phyloP scores from a whole-genome alignment of 2,329 filamentous ascomycete genomes.

The Diaporthe eres region DNA sequence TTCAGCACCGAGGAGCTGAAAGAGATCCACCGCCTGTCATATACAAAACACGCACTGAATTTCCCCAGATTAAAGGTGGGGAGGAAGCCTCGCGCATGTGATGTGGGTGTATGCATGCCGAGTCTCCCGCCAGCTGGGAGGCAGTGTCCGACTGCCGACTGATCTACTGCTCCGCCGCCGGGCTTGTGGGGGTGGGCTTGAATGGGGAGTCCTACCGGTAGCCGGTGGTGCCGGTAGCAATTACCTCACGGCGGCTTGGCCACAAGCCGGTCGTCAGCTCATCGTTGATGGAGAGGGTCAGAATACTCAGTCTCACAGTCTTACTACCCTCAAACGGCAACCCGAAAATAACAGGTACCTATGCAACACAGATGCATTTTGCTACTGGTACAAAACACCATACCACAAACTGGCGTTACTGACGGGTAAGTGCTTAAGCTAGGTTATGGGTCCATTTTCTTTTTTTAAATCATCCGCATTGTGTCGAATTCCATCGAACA shows the following conservation, averaged over 20 bases:
- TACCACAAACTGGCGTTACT: background rate
- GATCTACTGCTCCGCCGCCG: background rate
- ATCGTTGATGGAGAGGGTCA: background rate
- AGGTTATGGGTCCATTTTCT: background rate
- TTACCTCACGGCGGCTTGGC: background rate
- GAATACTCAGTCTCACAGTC: background rate
- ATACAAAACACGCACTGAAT: background rate
- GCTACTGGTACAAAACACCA: background rate
- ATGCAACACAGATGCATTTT: background rate
- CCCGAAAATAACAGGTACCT: background rate
- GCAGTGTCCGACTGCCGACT: background rate
- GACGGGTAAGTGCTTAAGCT: background rate
- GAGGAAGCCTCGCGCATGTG: background rate
- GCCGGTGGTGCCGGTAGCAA: background rate
- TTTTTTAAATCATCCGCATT: background rate
- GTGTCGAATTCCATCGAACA: background rate
- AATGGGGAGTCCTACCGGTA: background rate
- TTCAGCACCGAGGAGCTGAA: background rate
- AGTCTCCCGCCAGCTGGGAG: background rate
- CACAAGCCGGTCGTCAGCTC: background rate
- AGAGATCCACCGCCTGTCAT: background rate
- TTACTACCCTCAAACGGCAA: background rate
- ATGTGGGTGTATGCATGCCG: background rate
- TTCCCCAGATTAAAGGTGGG: slow-evolving; percentile 8
- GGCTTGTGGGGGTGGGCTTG: background rate